phyloP scores from a whole-genome alignment of 345 rosid genomes.

The Eutrema heterophyllum region DNA sequence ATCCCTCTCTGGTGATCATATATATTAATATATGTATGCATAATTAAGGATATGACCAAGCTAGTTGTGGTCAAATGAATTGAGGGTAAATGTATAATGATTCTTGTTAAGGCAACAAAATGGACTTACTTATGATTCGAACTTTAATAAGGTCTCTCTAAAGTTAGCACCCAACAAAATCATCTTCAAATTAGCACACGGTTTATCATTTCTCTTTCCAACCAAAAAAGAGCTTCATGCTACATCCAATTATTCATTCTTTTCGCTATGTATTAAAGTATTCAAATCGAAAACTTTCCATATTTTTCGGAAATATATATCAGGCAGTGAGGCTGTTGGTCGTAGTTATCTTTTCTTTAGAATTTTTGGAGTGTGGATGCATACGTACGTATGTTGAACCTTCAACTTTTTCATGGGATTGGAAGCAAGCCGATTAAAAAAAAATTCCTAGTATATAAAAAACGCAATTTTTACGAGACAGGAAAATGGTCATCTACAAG shows the following conservation, averaged over 20 bases:
- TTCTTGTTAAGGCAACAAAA: slow-evolving; percentile 26
- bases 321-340: neutral
- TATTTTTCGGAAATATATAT: neutral
- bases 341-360: neutral
- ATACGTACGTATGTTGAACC: too few relatives aligned
- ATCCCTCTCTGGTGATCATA: neutral
- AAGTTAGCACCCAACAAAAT: slow-evolving; percentile 37
- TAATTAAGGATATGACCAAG: slow-evolving; percentile 17
- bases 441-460: neutral
- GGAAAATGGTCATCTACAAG: neutral
- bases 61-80: slow-evolving; percentile 27
- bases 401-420: neutral
- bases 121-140: slow-evolving; percentile 28
- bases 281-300: neutral
- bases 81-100: slow-evolving; percentile 15
- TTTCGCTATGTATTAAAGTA: neutral
- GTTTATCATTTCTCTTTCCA: slow-evolving; percentile 29
- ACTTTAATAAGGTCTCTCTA: slow-evolving; percentile 31
- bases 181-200: slow-evolving; percentile 36
- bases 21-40: neutral
- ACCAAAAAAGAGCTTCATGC: neutral
- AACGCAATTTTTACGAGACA: neutral
- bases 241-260: slow-evolving; percentile 11
- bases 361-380: neutral
- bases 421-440: neutral